Evolutionary conservation across 495 filamentous ascomycete genomes (phyloP), one percentile per base, ranked within the genome.

Genomic region (Podospora pseudocomata): DNA sequence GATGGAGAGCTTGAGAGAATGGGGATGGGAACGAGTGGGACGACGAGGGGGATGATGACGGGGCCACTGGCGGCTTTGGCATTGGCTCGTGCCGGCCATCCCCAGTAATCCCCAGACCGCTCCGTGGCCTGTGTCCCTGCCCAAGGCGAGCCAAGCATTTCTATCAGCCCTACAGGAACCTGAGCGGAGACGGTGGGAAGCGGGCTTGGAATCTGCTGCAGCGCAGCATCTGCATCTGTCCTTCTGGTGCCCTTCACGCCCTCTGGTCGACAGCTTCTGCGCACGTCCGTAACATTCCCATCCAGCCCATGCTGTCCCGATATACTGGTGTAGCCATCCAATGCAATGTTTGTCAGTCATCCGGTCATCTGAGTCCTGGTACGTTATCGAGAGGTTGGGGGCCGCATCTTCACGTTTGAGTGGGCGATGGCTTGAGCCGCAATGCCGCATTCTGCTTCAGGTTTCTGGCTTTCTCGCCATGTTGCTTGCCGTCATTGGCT

Each of bases 351-450:
- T 26, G 55, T 5, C 13, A 58, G n/a, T 19, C n/a, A 58, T 58
- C 55, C 18, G 18, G 16, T 57, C 55, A 58, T 58, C 55, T 58
- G n/a, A 19, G 55, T 58, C 55, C 55, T 58, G 15, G 18, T 20
- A 58, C 7, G n/a, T 26, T 20, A 58, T 58, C n/a, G 23, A 58
- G n/a, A 26, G 55, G n/a, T 26, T 26, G 23, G 55, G n/a, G 55
- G n/a, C 55, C 5, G n/a, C 55, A 58, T 20, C 55, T 2, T 58
- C 55, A 20, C 55, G 18, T 13, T 20, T 20, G n/a, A 58, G 55
- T 26, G n/a, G n/a, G 55, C 18, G n/a, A 23, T 58, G n/a, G 55
- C n/a, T 26, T 58, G 55, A 58, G 55, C 55, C 55, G 55, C 55
- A 58, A 19, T 19, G 18, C 23, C 11, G 55, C 55, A 58, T 19